Evolutionary conservation across 2,329 filamentous ascomycete species (phyloP).

Genomic region (Curvularia lunata): DNA sequence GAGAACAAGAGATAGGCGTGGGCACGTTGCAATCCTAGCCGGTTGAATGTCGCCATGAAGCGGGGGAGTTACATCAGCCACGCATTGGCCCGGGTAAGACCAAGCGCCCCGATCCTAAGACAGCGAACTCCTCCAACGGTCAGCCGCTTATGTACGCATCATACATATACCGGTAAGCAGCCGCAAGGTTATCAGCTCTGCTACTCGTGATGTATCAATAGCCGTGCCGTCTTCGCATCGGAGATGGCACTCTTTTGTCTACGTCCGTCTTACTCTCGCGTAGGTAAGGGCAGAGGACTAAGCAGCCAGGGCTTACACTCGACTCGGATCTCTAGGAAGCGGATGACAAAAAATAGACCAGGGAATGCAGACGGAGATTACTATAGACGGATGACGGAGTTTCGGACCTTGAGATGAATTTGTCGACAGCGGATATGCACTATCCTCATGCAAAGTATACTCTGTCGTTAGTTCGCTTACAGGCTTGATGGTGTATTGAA

Average conservation of each 20-base stretch:
- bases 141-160: background rate
- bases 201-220: background rate
- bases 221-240: background rate
- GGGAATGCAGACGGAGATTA: background rate
- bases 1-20: background rate
- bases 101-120: background rate
- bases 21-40: background rate
- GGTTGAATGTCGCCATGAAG: background rate
- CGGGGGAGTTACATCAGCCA: background rate
- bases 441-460: background rate
- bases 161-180: background rate
- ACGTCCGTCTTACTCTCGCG: background rate
- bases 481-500: slow-evolving; percentile 1
- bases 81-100: background rate
- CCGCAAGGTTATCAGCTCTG: background rate
- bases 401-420: background rate
- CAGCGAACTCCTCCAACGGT: background rate
- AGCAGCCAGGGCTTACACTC: background rate
- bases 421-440: background rate
- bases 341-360: too few relatives aligned
- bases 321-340: background rate
- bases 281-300: background rate
- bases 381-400: background rate
- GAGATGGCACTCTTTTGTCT: background rate
- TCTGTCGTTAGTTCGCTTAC: background rate